Evolutionary conservation across 768 basidiomycete species (phyloP), one percentile per base, ranked within the genome.

Genomic region (Macrocybe gigantea): DNA sequence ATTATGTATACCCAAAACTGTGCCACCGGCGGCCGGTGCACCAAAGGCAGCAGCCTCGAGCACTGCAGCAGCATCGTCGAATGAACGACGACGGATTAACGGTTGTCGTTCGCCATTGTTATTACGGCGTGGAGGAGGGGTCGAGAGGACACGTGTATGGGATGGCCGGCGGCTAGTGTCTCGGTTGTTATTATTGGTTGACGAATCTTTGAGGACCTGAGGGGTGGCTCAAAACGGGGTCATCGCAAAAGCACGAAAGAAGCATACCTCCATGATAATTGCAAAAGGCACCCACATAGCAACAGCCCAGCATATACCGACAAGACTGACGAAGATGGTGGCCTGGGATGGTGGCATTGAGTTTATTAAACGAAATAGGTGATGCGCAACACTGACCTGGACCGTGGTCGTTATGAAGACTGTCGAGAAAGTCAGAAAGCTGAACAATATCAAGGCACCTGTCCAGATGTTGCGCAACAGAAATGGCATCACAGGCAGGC

Each of bases 251-350:
- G 29, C 36, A 38, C 14, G 14, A 34, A 29, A 5, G 33, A 29
- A 4, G 56, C 77, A 43, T 53, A 80, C 92, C 80, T 94, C 93
- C 93, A 97, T 97, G 66, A 97, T 91, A 58, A 96, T 93, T 13
- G 93, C 88, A 56, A 96, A 96, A 2, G 93, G 93, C 11, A 91
- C 90, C 94, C 94, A 96, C 69, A 89, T 91, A n/a, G 94, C 91
- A 36, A 96, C 90, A 7, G 93, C 90, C 94, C 94, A 97, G 64
- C 88, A 94, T 34, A 96, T 86, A 38, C 94, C 94, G 15, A 95
- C 82, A 44, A 94, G 61, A 44, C 83, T 82, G 48, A 96, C 88
- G 58, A 87, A 83, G 12, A 83, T 64, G 11, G 89, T 89, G 7
- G 94, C 94, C 78, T 88, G 59, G 12, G 36, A 46, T 47, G 29